These are phyloP conservation scores for Arthonia radiata DNA, from an alignment of 495 filamentous ascomycete species.

Conservation along the genomic window DNA sequence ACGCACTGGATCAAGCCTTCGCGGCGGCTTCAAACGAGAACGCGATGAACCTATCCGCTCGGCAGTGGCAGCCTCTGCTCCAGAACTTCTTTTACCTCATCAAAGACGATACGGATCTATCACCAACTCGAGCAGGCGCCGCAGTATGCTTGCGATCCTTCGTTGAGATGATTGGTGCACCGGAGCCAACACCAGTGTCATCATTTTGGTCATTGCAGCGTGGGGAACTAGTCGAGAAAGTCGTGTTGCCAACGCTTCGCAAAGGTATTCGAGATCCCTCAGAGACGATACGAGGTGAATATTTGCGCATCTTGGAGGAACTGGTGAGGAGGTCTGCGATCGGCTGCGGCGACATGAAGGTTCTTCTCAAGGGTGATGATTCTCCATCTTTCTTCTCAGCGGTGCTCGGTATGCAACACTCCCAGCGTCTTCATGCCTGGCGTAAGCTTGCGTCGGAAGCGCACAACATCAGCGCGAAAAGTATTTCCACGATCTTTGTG, in stretches of 20 bases:
- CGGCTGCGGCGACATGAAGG: slow-evolving; percentile 47
- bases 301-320: slow-evolving; percentile 49
- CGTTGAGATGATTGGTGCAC: no score
- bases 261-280: slow-evolving; percentile 47
- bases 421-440: slow-evolving; percentile 63
- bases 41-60: slow-evolving; percentile 28
- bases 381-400: slow-evolving; percentile 89
- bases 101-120: slow-evolving; percentile 65
- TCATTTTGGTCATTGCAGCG: slow-evolving; percentile 19
- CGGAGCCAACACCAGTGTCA: slow-evolving; percentile 17
- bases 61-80: slow-evolving; percentile 74
- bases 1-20: slow-evolving; percentile 55
- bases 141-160: slow-evolving; percentile 63
- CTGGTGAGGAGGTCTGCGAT: slow-evolving; percentile 42
- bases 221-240: slow-evolving; percentile 29
- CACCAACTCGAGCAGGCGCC: slow-evolving; percentile 64
- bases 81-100: slow-evolving; percentile 80
- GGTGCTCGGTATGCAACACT: slow-evolving; percentile 71
- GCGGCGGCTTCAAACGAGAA: slow-evolving; percentile 35
- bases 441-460: slow-evolving; percentile 46
- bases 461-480: slow-evolving; percentile 52
- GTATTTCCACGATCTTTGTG: slow-evolving; percentile 68
- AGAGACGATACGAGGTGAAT: slow-evolving; percentile 64
- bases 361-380: slow-evolving; percentile 45
- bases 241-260: slow-evolving; percentile 53